Conservation (phyloP, 1,139 yeast genomes). For the Spathaspora sp. region DNA sequence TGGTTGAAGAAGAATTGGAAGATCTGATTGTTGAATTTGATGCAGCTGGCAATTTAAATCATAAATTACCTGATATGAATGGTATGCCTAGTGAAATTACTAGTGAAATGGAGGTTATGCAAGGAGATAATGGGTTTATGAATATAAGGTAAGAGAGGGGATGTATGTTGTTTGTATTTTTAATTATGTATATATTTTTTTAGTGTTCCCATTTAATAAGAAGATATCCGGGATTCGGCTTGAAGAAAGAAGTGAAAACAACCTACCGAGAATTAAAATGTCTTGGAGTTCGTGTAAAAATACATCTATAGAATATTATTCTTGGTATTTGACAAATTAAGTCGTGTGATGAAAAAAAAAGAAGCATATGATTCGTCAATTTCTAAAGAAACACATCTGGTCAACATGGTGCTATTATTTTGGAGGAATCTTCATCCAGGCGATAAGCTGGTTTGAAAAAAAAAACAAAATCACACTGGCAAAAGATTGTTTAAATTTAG, state of each 20-base stretch:
- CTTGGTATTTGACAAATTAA: neutral
- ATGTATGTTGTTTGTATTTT: neutral
- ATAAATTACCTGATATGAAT: conserved; percentile 51
- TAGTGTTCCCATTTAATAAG: neutral
- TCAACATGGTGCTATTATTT: too few relatives aligned
- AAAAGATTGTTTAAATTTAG: too few relatives aligned
- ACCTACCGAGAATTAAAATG: neutral
- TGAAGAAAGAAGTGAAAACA: neutral
- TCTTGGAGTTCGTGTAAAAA: neutral
- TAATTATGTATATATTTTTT: neutral
- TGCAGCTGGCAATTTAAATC: conserved; percentile 35
- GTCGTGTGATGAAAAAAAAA: neutral
- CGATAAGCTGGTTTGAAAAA: too few relatives aligned
- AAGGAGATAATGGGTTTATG: conserved; percentile 29
- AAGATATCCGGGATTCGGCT: neutral
- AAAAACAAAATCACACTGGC: too few relatives aligned
- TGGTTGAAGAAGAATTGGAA: conserved; percentile 43
- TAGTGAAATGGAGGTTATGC: conserved; percentile 48
- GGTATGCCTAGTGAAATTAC: conserved; percentile 58
- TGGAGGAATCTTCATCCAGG: too few relatives aligned
- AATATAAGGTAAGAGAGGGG: conserved; percentile 11
- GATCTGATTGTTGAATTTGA: conserved; percentile 48
- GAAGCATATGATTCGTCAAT: too few relatives aligned
- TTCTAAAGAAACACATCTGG: too few relatives aligned
- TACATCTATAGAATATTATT: neutral